Evolutionary conservation across 805 yeast genomes (phyloP).

Genomic region (Metschnikowia arizonensis): DNA sequence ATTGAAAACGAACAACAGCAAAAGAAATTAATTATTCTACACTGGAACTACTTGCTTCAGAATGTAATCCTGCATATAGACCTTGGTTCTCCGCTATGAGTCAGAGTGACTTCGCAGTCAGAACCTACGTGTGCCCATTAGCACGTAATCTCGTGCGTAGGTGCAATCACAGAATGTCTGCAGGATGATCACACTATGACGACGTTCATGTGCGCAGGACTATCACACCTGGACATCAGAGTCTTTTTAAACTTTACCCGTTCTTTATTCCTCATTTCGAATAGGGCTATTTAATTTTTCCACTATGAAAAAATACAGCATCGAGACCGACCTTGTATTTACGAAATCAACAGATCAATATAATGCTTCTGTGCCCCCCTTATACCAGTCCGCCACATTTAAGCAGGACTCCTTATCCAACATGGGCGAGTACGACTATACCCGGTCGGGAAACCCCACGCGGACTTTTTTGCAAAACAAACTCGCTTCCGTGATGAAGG

Average conservation of each 20-base stretch:
- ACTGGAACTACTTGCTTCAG: no score
- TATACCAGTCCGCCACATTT: slow-evolving; percentile 93
- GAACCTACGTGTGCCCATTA: slow-evolving; percentile 1
- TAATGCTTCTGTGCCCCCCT: slow-evolving; percentile 80
- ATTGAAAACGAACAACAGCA: no score
- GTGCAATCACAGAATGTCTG: slow-evolving; percentile 13
- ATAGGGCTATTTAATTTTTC: background rate
- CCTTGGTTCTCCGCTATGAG: background rate
- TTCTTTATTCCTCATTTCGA: background rate
- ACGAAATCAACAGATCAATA: slow-evolving; percentile 61
- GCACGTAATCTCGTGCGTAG: slow-evolving; percentile 14
- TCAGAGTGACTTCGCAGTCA: background rate
- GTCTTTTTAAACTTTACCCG: background rate
- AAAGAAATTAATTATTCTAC: no score
- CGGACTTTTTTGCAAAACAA: slow-evolving; percentile 77
- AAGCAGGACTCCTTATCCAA: slow-evolving; percentile 69
- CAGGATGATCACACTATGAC: slow-evolving; percentile 3
- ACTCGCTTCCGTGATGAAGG: slow-evolving; percentile 71
- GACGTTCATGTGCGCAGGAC: slow-evolving; percentile 1
- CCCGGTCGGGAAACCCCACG: slow-evolving; percentile 93
- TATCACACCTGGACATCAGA: background rate
- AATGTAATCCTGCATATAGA: background rate
- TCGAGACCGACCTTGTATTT: slow-evolving; percentile 70
- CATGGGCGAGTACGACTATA: slow-evolving; percentile 71
- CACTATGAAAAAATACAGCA: slow-evolving; percentile 33